A percentile compares a stretch with the other conserved stretches of the same genome.
These are phyloP conservation scores for Rhododendron henanense DNA, from an alignment of 148 eudicot species.

Conservation along the genomic window DNA sequence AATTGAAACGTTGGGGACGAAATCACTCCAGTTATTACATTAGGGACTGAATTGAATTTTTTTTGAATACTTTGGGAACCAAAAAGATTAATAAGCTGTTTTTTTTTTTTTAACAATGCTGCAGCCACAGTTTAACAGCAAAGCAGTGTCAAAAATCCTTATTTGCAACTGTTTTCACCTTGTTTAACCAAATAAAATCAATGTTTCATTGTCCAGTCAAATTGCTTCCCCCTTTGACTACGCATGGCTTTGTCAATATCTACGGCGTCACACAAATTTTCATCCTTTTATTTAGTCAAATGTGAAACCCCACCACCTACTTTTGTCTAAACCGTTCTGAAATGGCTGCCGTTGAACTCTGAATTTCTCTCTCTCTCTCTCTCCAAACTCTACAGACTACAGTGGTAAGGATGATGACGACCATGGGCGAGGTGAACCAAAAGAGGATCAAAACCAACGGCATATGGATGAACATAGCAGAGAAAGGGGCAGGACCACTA, in stretches of 20 bases:
- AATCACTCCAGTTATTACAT: too few species aligned
- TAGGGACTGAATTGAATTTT: too few species aligned
- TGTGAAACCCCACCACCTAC: too few species aligned
- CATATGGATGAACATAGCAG: conserved; percentile 50
- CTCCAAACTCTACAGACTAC: background rate
- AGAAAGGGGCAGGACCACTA: conserved; percentile 46
- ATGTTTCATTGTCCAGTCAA: background rate
- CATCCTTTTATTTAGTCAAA: background rate
- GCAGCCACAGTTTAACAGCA: background rate
- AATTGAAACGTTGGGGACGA: too few species aligned
- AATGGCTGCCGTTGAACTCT: background rate
- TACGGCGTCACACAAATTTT: background rate
- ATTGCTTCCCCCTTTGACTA: background rate
- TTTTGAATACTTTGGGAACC: too few species aligned
- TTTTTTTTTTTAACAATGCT: background rate
- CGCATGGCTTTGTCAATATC: background rate
- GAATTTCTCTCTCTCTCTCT: background rate
- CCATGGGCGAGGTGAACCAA: conserved; percentile 21
- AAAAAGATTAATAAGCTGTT: too few species aligned
- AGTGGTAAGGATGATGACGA: background rate
- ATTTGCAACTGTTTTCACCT: background rate
- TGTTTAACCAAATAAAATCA: background rate
- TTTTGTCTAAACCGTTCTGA: background rate
- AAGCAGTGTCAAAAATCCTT: background rate
- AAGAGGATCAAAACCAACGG: conserved; percentile 40